Percentiles rank a stretch among this genome's conserved stretches.
phyloP scores from a whole-genome alignment of 768 basidiomycete genomes.

The Pleurotus tuber-regium region DNA sequence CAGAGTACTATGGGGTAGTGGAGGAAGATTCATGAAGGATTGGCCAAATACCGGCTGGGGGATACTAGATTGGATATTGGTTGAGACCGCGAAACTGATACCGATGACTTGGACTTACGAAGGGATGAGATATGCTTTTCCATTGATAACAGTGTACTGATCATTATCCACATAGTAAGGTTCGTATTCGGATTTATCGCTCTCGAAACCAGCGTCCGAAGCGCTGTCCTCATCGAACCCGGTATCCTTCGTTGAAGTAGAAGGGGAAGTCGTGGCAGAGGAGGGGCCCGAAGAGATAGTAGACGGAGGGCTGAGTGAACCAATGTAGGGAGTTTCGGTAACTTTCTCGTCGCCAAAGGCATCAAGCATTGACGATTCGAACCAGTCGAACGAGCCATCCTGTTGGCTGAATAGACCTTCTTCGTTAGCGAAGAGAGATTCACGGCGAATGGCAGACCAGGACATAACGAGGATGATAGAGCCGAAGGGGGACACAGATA shows the following conservation, averaged over 20 bases:
- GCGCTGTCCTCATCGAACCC: slow-evolving; percentile 15
- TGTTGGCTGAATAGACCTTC: background rate
- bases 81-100: background rate
- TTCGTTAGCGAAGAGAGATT: slow-evolving; percentile 2
- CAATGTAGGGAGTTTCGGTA: background rate
- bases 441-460: slow-evolving; percentile 4
- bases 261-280: background rate
- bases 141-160: background rate
- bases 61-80: background rate
- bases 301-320: background rate
- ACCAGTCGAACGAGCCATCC: slow-evolving; percentile 1
- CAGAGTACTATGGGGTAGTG: background rate
- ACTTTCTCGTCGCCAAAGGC: slow-evolving; percentile 4
- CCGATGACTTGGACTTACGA: slow-evolving; percentile 8
- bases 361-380: background rate
- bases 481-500: background rate
- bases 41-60: background rate
- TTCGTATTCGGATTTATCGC: background rate
- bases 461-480: background rate
- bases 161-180: background rate
- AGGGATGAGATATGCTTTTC: background rate
- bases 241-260: background rate
- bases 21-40: background rate
- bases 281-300: slow-evolving; percentile 8
- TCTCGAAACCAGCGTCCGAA: background rate